These are phyloP conservation scores for Diaporthe sp. DNA, from an alignment of 2,329 filamentous ascomycete species.

Conservation along the genomic window DNA sequence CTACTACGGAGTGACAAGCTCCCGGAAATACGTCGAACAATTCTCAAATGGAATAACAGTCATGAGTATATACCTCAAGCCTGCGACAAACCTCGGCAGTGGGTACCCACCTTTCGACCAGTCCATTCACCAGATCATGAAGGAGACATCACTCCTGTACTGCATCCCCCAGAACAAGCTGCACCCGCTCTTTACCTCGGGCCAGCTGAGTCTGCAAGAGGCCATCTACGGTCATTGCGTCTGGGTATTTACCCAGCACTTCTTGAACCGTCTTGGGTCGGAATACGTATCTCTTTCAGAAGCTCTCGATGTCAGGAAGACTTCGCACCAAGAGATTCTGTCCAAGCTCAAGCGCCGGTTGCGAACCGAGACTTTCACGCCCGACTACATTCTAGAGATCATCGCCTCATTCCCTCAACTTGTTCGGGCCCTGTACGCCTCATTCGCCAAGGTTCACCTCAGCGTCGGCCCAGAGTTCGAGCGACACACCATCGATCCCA, in stretches of 20 bases:
- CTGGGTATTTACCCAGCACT: slow-evolving; percentile 98
- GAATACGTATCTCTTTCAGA: slow-evolving; percentile 92
- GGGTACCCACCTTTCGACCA: slow-evolving; percentile 86
- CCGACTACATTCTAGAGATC: slow-evolving; percentile 98
- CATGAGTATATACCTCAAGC: slow-evolving; percentile 94
- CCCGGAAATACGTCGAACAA: slow-evolving; percentile 97
- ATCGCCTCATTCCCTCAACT: slow-evolving; percentile 91
- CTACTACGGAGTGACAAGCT: slow-evolving; percentile 97
- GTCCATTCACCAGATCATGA: slow-evolving; percentile 98
- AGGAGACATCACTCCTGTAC: slow-evolving; percentile 97
- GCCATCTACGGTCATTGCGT: slow-evolving; percentile 97
- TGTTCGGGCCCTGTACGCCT: slow-evolving; percentile 88
- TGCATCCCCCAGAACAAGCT: slow-evolving; percentile 98
- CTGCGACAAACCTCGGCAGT: slow-evolving; percentile 70
- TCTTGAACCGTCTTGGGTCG: slow-evolving; percentile 92
- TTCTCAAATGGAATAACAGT: slow-evolving; percentile 99
- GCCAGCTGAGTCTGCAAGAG: slow-evolving; percentile 92
- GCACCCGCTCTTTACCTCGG: slow-evolving; percentile 88
- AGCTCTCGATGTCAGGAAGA: slow-evolving; percentile 85
- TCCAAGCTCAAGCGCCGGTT: slow-evolving; percentile 96
- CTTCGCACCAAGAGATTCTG: slow-evolving; percentile 86
- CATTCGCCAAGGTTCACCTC: slow-evolving; percentile 90
- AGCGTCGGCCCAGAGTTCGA: slow-evolving; percentile 66
- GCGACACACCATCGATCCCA: slow-evolving; percentile 66
- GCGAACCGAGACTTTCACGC: slow-evolving; percentile 96